phyloP scores from a whole-genome alignment of 495 filamentous ascomycete genomes.

The Emericellopsis terricola region DNA sequence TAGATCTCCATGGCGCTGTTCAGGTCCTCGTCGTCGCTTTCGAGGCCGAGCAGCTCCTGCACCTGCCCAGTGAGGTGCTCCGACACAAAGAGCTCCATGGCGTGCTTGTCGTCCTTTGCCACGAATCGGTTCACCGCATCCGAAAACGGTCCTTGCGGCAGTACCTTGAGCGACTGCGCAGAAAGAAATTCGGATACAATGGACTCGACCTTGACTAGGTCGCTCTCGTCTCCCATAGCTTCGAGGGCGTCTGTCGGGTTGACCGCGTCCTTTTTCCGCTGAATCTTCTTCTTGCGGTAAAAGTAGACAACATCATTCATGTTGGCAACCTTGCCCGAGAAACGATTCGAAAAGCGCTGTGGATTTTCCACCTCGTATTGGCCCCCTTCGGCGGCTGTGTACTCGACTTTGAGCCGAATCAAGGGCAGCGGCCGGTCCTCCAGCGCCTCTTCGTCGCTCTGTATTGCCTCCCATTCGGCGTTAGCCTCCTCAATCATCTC shows the following conservation, averaged over 20 bases:
- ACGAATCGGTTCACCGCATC: constrained; percentile 90
- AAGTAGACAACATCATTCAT: constrained; percentile 87
- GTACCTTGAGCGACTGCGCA: constrained; percentile 71
- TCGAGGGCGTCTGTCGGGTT: constrained; percentile 41
- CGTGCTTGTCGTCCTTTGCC: constrained; percentile 87
- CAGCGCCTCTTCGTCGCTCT: constrained; percentile 31
- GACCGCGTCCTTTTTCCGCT: constrained; percentile 21
- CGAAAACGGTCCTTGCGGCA: constrained; percentile 79
- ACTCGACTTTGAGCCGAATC: constrained; percentile 80
- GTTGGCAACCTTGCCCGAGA: constrained; percentile 79
- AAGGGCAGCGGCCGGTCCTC: constrained; percentile 62
- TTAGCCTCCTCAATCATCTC: constrained; percentile 77
- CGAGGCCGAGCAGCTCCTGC: constrained; percentile 51
- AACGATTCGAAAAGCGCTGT: constrained; percentile 90
- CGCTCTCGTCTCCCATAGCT: constrained; percentile 31
- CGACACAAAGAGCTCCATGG: constrained; percentile 75
- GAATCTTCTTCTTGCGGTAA: constrained; percentile 58
- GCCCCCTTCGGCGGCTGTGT: constrained; percentile 69
- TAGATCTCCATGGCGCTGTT: constrained; percentile 53
- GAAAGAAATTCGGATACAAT: constrained; percentile 72
- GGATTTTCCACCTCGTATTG: constrained; percentile 88
- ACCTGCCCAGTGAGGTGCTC: constrained; percentile 62
- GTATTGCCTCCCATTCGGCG: constrained; percentile 60
- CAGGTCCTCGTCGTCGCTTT: constrained; percentile 51
- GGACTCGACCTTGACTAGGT: constrained; percentile 72